Percentiles rank a stretch among this genome's conserved stretches.
Evolutionary conservation across 2,329 filamentous ascomycete genomes (phyloP).

Genomic region (Diplodia scrobiculata): DNA sequence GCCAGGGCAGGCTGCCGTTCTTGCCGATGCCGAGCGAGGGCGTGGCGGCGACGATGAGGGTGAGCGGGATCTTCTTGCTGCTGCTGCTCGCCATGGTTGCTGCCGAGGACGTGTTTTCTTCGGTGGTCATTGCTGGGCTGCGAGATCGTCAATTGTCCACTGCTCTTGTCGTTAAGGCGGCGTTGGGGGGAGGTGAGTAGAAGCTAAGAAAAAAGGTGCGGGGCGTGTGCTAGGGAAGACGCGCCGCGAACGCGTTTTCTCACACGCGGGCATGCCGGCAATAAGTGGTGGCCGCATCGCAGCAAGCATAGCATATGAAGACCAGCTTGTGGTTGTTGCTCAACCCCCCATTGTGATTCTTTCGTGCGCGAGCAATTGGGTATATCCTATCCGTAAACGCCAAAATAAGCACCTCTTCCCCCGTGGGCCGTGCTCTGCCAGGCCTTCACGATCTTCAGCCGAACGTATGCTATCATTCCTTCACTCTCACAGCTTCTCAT

Average conservation of each 20-base stretch:
- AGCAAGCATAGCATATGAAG: neutral
- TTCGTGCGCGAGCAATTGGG: slow-evolving; percentile 6
- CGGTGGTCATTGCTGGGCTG: neutral
- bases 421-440: neutral
- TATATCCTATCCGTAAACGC: slow-evolving; percentile 17
- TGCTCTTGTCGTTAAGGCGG: neutral
- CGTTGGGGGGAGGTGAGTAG: neutral
- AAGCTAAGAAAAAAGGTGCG: neutral
- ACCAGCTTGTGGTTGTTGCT: neutral
- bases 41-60: slow-evolving; percentile 94
- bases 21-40: slow-evolving; percentile 85
- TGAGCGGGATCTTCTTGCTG: slow-evolving; percentile 60
- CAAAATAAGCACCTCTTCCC: neutral
- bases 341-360: neutral
- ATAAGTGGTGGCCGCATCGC: slow-evolving; percentile 14
- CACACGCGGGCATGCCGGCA: neutral
- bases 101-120: neutral
- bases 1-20: slow-evolving; percentile 81
- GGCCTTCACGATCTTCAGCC: neutral
- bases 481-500: slow-evolving; percentile 6
- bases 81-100: neutral
- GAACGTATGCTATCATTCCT: neutral
- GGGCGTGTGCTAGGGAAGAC: slow-evolving; percentile 13
- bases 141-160: neutral
- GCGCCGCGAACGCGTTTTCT: slow-evolving; percentile 17